A percentile compares a stretch with the other conserved stretches of the same genome.
Conservation (phyloP, 2,329 filamentous ascomycete species). For the Neocatenulostroma microsporum region DNA sequence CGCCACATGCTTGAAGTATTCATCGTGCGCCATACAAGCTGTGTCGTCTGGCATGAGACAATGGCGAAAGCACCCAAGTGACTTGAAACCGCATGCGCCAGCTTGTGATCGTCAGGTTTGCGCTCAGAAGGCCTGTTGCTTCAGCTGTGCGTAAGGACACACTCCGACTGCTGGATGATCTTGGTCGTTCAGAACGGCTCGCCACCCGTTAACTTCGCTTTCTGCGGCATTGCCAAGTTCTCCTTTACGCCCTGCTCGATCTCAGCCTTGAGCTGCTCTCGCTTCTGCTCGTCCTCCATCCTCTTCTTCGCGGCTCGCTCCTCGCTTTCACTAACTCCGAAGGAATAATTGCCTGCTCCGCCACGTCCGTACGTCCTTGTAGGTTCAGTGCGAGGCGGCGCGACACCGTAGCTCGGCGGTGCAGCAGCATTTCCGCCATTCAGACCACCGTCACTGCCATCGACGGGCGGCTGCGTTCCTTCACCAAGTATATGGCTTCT, state of each 20-base stretch:
- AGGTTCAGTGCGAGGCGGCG: constrained; percentile 20
- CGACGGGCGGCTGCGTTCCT: constrained; percentile 8
- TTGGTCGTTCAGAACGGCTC: constrained; percentile 22
- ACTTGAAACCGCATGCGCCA: too few species aligned
- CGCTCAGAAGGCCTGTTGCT: too few species aligned
- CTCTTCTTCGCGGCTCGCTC: constrained; percentile 23
- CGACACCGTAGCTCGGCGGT: constrained; percentile 4
- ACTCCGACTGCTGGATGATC: too few species aligned
- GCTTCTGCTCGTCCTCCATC: constrained; percentile 18
- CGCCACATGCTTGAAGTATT: too few species aligned
- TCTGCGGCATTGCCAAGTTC: constrained; percentile 33
- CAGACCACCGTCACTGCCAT: not conserved
- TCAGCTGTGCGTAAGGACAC: too few species aligned
- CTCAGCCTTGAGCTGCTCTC: constrained; percentile 25
- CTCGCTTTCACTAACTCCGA: constrained; percentile 24
- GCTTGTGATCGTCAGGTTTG: too few species aligned
- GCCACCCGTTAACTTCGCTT: constrained; percentile 31
- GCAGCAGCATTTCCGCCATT: not conserved
- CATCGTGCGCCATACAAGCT: too few species aligned
- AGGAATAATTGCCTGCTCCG: constrained; percentile 42
- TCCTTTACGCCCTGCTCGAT: constrained; percentile 37
- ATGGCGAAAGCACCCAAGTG: too few species aligned
- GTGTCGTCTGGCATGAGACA: too few species aligned
- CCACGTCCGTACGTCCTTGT: constrained; percentile 30
- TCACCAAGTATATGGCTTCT: constrained; percentile 19